Evolutionary conservation across 176 grass and related monocot species (phyloP), one percentile per base, ranked within the genome.

Genomic region (Avena eriantha): DNA sequence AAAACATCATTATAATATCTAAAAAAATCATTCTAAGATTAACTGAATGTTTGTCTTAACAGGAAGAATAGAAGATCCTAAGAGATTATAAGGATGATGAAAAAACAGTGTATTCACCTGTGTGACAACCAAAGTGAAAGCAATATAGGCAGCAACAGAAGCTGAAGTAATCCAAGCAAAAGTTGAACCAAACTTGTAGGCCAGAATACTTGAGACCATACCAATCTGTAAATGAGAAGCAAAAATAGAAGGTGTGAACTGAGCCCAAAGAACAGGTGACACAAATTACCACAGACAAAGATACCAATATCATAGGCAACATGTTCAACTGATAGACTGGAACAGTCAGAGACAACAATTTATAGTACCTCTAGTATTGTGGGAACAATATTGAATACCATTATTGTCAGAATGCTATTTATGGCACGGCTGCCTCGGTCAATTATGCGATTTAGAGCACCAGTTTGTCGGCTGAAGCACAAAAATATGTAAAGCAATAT

Each of bases 151-250:
- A 81, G 93, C 93, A 82, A 98, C 96, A 63, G 96, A 98, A 86
- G 90, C 68, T 83, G 96, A 98, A 72, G 97, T 98, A 79, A 98
- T 94, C 97, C 97, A 98, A 94, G 92, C 93, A 94, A 98, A 98
- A 87, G 86, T 87, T 54, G 97, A 84, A 75, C 97, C 97, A 88
- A 96, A 98, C 34, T 90, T 92, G 92, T 98, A 98, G 7, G 97
- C 97, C 71, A 98, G 94, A 85, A 98, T 96, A 72, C 91, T 76
- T 84, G 97, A 98, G 45, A 98, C 97, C 97, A 98, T 94, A 33
- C 69, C 88, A 57, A 98, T 98, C 97, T 98, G 86, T 58, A 84
- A 86, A 92, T 83, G 10, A 64, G 47, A 82, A 77, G 58, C 18
- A 68, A 82, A 76, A 82, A 73, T 35, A 81, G 22, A 85, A 34